A percentile compares a stretch with the other conserved stretches of the same genome.
Evolutionary conservation across 805 yeast species (phyloP).

Genomic region (Teunomyces tritomae): DNA sequence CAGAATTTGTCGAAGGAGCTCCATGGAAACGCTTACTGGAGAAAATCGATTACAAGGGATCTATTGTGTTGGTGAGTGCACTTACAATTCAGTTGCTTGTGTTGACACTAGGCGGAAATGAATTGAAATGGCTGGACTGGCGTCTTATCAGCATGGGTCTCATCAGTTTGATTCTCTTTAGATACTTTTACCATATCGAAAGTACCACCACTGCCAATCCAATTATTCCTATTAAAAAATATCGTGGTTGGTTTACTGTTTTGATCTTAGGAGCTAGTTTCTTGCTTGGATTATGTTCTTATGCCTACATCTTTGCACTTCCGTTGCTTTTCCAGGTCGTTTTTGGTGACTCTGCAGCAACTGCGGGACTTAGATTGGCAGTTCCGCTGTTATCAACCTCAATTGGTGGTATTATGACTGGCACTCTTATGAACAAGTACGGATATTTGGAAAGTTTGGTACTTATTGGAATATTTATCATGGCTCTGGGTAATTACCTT

Average conservation of each 20-base stretch:
- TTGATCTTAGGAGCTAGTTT: constrained; percentile 27
- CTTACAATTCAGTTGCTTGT: constrained; percentile 28
- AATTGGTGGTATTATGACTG: constrained; percentile 42
- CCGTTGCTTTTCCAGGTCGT: constrained; percentile 44
- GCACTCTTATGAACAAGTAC: constrained; percentile 33
- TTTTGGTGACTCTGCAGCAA: constrained; percentile 28
- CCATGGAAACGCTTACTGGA: constrained; percentile 9
- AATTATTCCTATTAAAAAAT: constrained; percentile 30
- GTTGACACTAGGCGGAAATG: constrained; percentile 21
- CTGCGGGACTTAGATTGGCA: constrained; percentile 28
- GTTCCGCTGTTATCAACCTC: constrained; percentile 42
- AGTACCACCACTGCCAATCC: constrained; percentile 23
- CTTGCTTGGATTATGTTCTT: constrained; percentile 37
- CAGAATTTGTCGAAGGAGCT: constrained; percentile 13
- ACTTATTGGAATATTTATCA: constrained; percentile 27
- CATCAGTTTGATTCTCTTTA: constrained; percentile 9
- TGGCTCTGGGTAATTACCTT: constrained; percentile 35
- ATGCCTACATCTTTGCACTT: constrained; percentile 40
- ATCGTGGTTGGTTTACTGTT: constrained; percentile 20
- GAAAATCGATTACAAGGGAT: constrained; percentile 34
- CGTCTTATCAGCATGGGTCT: constrained; percentile 12
- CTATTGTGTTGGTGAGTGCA: constrained; percentile 29
- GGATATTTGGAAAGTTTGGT: constrained; percentile 23
- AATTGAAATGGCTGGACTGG: constrained; percentile 14
- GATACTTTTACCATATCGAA: constrained; percentile 19